Percentiles rank a stretch among this genome's conserved stretches.
Conservation (phyloP, 2,329 filamentous ascomycete species). For the Verruconis gallopava region DNA sequence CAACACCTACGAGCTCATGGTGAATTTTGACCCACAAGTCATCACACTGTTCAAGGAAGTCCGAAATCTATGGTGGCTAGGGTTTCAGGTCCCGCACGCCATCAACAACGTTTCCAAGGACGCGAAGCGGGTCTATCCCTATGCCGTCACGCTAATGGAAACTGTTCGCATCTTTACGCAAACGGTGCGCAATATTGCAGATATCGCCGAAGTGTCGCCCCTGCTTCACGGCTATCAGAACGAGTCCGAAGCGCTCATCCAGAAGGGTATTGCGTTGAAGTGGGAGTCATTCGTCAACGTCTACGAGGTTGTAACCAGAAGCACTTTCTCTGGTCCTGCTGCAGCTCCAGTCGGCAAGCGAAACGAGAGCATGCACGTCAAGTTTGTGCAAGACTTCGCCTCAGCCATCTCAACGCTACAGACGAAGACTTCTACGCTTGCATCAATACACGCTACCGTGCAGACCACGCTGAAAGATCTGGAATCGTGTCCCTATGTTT, state of each 20-base stretch:
- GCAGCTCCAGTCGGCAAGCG: slow-evolving; percentile 43
- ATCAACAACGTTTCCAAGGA: slow-evolving; percentile 96
- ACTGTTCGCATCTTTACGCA: slow-evolving; percentile 90
- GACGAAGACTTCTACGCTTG: slow-evolving; percentile 67
- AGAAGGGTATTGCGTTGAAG: slow-evolving; percentile 75
- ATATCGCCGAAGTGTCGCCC: slow-evolving; percentile 78
- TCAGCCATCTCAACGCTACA: slow-evolving; percentile 78
- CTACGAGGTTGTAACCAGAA: slow-evolving; percentile 54
- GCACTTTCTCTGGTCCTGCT: slow-evolving; percentile 39
- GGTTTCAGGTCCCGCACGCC: slow-evolving; percentile 83
- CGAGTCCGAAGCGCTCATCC: slow-evolving; percentile 70
- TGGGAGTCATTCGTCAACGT: slow-evolving; percentile 99
- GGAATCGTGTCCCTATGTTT: slow-evolving; percentile 70
- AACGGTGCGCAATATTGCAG: slow-evolving; percentile 68
- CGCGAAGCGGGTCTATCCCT: slow-evolving; percentile 96
- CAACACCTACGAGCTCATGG: slow-evolving; percentile 72
- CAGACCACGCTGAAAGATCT: slow-evolving; percentile 77
- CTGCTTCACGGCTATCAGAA: slow-evolving; percentile 85
- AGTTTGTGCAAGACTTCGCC: slow-evolving; percentile 91
- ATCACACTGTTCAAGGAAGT: slow-evolving; percentile 99
- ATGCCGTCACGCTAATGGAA: slow-evolving; percentile 96
- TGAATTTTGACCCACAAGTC: slow-evolving; percentile 96
- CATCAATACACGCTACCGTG: slow-evolving; percentile 64
- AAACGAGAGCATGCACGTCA: slow-evolving; percentile 81
- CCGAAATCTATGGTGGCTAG: slow-evolving; percentile 87